Conservation (phyloP, 495 filamentous ascomycete species). For the Polyplosphaeria fusca region DNA sequence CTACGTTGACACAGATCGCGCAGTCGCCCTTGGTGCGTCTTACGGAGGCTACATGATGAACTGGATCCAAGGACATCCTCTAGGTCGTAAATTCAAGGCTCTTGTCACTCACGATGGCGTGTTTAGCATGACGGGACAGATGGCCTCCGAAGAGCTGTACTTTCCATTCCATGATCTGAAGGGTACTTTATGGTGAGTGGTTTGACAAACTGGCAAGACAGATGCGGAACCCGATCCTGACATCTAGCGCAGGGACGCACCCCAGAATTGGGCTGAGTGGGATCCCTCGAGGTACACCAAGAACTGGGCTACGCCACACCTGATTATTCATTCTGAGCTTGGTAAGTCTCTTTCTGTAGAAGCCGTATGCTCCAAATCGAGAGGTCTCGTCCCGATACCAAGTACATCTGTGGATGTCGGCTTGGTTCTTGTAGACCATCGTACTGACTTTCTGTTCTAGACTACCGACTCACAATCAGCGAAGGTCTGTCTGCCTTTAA, state of each 20-base stretch:
- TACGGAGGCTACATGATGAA: conserved; percentile 58
- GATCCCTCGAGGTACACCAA: conserved; percentile 67
- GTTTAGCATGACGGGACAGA: conserved; percentile 72
- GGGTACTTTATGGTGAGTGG: conserved; percentile 75
- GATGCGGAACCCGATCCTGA: no score
- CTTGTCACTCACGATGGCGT: conserved; percentile 89
- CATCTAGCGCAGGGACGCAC: no score
- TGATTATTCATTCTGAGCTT: conserved; percentile 87
- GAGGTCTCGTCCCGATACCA: no score
- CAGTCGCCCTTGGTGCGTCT: conserved; percentile 77
- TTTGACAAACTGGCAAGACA: no score
- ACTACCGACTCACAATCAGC: conserved; percentile 79
- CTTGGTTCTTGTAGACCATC: no score
- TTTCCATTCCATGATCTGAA: conserved; percentile 82
- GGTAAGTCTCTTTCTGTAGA: no score
- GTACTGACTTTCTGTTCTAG: no score
- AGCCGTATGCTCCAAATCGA: no score
- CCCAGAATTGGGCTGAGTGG: conserved; percentile 73
- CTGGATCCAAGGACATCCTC: conserved; percentile 67
- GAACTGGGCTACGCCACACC: conserved; percentile 80
- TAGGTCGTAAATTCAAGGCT: conserved; percentile 80
- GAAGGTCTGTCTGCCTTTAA: conserved; percentile 90
- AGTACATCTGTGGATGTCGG: no score
- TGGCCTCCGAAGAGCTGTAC: conserved; percentile 81
- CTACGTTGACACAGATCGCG: conserved; percentile 73